Evolutionary conservation across 2,329 filamentous ascomycete genomes (phyloP).

Genomic region (Diplodia scrobiculata): DNA sequence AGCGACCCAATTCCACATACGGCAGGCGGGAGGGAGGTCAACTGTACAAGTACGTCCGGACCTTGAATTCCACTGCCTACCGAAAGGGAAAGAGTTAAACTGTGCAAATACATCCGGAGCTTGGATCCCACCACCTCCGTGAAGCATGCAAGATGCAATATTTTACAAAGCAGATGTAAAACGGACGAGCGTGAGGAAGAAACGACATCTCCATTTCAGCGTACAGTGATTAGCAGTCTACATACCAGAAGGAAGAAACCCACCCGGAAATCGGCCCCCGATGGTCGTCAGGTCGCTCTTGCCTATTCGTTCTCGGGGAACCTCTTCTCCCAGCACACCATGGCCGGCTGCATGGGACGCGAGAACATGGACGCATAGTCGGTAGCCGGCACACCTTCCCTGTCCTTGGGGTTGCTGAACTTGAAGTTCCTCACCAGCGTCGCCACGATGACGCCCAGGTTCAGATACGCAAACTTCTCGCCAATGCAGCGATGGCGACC

Average conservation of each 20-base stretch:
- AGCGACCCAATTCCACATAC: too few species aligned
- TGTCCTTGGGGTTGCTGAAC: slow-evolving; percentile 69
- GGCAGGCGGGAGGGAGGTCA: too few species aligned
- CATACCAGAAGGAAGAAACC: background rate
- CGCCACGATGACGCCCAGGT: slow-evolving; percentile 77
- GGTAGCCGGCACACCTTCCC: slow-evolving; percentile 63
- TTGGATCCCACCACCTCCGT: too few species aligned
- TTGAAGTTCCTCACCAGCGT: slow-evolving; percentile 73
- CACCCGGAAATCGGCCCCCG: background rate
- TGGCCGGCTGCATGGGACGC: background rate
- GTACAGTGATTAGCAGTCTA: background rate
- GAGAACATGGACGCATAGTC: slow-evolving; percentile 54
- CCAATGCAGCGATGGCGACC: slow-evolving; percentile 88
- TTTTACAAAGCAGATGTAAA: background rate
- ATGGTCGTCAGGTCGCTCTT: too few species aligned
- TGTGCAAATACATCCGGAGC: too few species aligned
- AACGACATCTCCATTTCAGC: background rate
- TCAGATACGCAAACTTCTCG: slow-evolving; percentile 87
- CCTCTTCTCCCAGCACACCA: slow-evolving; percentile 15
- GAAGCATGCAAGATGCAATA: too few species aligned
- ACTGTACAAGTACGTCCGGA: too few species aligned
- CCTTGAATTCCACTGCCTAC: too few species aligned
- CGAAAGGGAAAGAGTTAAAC: too few species aligned
- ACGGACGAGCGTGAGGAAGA: background rate
- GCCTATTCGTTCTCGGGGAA: background rate